A percentile compares a stretch with the other conserved stretches of the same genome.
These are phyloP conservation scores for Metschnikowia drakensbergensis DNA, from an alignment of 805 yeast species.

Conservation along the genomic window DNA sequence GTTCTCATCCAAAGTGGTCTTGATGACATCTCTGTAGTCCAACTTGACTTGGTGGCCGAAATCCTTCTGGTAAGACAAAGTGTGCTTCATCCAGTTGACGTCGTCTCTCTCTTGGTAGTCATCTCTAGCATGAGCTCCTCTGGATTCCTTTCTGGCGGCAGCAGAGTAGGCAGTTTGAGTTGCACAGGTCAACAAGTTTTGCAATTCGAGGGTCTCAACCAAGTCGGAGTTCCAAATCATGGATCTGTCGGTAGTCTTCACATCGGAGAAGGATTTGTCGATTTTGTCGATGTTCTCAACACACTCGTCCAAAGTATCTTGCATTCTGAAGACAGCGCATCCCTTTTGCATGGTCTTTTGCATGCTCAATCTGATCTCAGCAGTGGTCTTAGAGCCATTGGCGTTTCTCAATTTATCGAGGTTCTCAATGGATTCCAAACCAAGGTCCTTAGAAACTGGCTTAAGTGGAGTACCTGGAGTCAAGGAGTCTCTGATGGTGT, in stretches of 20 bases:
- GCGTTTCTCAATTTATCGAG: conserved; percentile 87
- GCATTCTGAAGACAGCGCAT: conserved; percentile 94
- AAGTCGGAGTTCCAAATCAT: conserved; percentile 99
- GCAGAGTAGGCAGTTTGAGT: conserved; percentile 93
- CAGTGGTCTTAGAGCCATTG: conserved; percentile 74
- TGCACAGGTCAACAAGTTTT: conserved; percentile 95
- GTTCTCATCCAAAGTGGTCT: conserved; percentile 78
- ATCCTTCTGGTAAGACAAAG: conserved; percentile 82
- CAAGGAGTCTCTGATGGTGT: conserved; percentile 79
- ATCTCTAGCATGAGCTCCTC: conserved; percentile 99
- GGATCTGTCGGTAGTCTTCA: conserved; percentile 89
- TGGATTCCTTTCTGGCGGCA: conserved; percentile 91
- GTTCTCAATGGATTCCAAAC: conserved; percentile 85
- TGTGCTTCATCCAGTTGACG: conserved; percentile 95
- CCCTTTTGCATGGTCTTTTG: conserved; percentile 95
- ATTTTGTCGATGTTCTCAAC: conserved; percentile 71
- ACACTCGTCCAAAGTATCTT: conserved; percentile 88
- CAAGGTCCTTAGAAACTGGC: conserved; percentile 80
- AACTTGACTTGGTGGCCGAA: conserved; percentile 69
- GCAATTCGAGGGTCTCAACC: conserved; percentile 93
- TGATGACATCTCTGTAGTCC: conserved; percentile 82
- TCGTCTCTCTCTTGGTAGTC: conserved; percentile 96
- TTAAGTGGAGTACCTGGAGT: conserved; percentile 86
- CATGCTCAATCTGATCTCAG: conserved; percentile 87
- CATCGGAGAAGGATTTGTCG: conserved; percentile 68